phyloP scores from a whole-genome alignment of 257 asterid species.

The Petunia secreta region DNA sequence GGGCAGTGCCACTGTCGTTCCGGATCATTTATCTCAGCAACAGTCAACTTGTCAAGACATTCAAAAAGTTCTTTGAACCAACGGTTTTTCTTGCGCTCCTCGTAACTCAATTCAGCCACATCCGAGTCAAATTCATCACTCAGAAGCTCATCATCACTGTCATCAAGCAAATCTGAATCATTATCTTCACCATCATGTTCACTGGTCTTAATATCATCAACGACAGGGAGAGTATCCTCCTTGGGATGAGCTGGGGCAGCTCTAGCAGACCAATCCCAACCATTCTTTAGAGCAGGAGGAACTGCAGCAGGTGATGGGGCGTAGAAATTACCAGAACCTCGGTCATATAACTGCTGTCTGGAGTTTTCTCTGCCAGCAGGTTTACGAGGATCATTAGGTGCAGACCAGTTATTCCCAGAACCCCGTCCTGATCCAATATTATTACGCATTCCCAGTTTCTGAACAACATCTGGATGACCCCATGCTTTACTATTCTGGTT shows the following conservation, averaged over 20 bases:
- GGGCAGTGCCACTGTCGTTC: constrained; percentile 51
- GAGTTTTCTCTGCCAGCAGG: constrained; percentile 50
- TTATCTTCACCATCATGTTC: constrained; percentile 38
- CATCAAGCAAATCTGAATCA: constrained; percentile 36
- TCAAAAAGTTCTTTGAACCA: constrained; percentile 40
- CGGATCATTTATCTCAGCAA: constrained; percentile 35
- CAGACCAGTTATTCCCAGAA: constrained; percentile 42
- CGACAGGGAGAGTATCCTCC: constrained; percentile 26
- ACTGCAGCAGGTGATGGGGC: constrained; percentile 35
- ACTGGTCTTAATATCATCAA: constrained; percentile 22
- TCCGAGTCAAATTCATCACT: constrained; percentile 44
- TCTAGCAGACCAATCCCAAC: constrained; percentile 54
- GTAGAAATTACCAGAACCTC: constrained; percentile 19
- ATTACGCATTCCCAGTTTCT: constrained; percentile 43
- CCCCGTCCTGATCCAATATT: constrained; percentile 56
- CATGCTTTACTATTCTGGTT: constrained; percentile 41
- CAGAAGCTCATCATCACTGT: constrained; percentile 31
- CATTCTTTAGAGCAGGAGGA: constrained; percentile 57
- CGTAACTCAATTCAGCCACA: constrained; percentile 41
- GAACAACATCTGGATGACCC: constrained; percentile 53
- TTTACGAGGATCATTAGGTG: constrained; percentile 45
- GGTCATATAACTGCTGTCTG: constrained; percentile 36
- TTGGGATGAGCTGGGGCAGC: constrained; percentile 36
- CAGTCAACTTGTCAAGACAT: constrained; percentile 35
- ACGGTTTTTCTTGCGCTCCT: constrained; percentile 32